phyloP scores from a whole-genome alignment of 495 filamentous ascomycete species.

The Penicillium tannophilum region DNA sequence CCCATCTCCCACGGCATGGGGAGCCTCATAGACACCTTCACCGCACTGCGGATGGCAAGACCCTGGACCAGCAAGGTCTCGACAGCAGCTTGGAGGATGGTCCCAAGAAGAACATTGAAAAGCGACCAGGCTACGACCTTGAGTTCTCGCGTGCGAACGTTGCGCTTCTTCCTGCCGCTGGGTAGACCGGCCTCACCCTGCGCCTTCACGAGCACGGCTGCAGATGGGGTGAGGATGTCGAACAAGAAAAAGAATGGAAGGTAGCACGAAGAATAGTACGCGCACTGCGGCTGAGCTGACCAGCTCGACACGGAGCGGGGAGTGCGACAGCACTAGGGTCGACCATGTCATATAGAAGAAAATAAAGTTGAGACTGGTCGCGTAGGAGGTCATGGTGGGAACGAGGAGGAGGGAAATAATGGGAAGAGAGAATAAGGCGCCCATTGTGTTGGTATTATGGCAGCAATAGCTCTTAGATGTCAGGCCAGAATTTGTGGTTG shows the following conservation, averaged over 20 bases:
- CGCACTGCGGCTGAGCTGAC: conserved; percentile 67
- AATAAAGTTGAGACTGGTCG: conserved; percentile 78
- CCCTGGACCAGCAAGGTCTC: conserved; percentile 57
- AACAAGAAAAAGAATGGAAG: conserved; percentile 73
- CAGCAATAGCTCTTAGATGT: neutral
- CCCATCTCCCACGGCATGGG: conserved; percentile 64
- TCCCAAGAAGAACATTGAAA: conserved; percentile 65
- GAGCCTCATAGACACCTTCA: conserved; percentile 58
- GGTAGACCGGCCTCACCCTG: conserved; percentile 67
- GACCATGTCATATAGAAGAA: conserved; percentile 93
- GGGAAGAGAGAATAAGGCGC: conserved; percentile 70
- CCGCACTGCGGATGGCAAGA: conserved; percentile 53
- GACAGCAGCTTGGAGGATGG: conserved; percentile 56
- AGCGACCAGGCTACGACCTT: conserved; percentile 57
- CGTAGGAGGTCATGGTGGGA: conserved; percentile 59
- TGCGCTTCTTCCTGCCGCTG: conserved; percentile 50
- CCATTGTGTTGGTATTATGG: conserved; percentile 40
- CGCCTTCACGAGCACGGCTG: conserved; percentile 68
- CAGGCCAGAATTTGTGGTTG: neutral
- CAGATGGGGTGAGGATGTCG: conserved; percentile 67
- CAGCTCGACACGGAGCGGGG: conserved; percentile 75
- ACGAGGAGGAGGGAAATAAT: conserved; percentile 65
- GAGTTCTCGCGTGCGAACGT: conserved; percentile 33
- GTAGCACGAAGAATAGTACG: conserved; percentile 70
- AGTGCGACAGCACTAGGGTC: conserved; percentile 76